phyloP scores from a whole-genome alignment of 192 early-diverging fungal species.

The Podila clonocystis region DNA sequence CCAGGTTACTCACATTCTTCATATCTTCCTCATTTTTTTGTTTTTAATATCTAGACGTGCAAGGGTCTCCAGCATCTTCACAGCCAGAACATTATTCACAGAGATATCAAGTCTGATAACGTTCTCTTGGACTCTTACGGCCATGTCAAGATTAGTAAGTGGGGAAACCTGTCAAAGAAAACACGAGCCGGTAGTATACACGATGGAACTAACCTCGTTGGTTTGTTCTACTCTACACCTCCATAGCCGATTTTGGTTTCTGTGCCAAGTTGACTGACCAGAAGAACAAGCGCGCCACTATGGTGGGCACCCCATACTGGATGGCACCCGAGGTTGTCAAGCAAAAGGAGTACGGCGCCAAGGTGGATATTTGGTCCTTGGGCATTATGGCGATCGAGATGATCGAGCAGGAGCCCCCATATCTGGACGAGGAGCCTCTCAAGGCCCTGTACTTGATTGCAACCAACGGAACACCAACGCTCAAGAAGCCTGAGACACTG shows the following conservation, averaged over 20 bases:
- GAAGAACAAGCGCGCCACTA: slow-evolving; percentile 86
- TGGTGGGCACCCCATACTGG: slow-evolving; percentile 94
- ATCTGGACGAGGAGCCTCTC: slow-evolving; percentile 94
- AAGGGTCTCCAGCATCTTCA: slow-evolving; percentile 87
- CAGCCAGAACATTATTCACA: slow-evolving; percentile 85
- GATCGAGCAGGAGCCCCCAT: slow-evolving; percentile 97
- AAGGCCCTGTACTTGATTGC: slow-evolving; percentile 96
- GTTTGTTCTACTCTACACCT: slow-evolving; percentile 46
- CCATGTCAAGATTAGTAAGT: slow-evolving; percentile 82
- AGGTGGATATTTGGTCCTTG: slow-evolving; percentile 92
- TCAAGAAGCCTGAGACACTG: slow-evolving; percentile 89
- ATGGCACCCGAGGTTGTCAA: slow-evolving; percentile 90
- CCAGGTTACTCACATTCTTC: neutral
- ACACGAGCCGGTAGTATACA: neutral
- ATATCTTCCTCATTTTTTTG: neutral
- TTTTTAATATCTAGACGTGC: slow-evolving; percentile 62
- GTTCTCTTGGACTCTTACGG: slow-evolving; percentile 84
- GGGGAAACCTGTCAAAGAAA: neutral
- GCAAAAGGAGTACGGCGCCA: slow-evolving; percentile 81
- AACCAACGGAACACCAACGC: slow-evolving; percentile 94
- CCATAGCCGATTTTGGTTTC: slow-evolving; percentile 86
- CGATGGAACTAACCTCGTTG: slow-evolving; percentile 20
- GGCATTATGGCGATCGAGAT: slow-evolving; percentile 99
- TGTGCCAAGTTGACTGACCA: slow-evolving; percentile 89
- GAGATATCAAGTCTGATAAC: slow-evolving; percentile 94